Conservation (phyloP, 352 stramenopile species). For the Globisporangium lucens region DNA sequence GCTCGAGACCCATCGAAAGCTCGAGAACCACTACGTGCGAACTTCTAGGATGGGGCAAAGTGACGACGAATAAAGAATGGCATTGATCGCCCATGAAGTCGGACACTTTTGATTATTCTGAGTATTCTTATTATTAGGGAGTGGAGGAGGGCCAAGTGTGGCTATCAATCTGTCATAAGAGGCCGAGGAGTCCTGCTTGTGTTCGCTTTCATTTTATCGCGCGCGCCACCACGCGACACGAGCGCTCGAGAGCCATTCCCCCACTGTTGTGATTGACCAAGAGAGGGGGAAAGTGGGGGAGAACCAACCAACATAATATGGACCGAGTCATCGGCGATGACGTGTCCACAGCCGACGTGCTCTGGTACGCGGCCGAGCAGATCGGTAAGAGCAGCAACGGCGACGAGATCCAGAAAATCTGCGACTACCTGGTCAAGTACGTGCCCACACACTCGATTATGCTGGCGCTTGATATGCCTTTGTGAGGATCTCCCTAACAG, state of each 20-base stretch:
- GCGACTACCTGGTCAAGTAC: conserved; percentile 62
- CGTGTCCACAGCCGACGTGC: conserved; percentile 32
- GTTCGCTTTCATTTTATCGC: background rate
- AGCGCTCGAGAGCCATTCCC: background rate
- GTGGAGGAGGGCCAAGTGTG: background rate
- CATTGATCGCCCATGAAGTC: background rate
- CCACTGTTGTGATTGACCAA: background rate
- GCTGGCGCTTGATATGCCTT: background rate
- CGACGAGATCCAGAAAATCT: conserved; percentile 51
- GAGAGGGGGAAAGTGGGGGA: background rate
- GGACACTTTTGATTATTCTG: background rate
- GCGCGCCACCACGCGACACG: background rate
- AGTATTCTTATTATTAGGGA: background rate
- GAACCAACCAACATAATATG: background rate
- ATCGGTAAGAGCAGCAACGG: conserved; percentile 50
- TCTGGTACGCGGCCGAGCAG: conserved; percentile 51
- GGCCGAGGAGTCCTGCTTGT: background rate
- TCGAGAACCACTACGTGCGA: conserved; percentile 9
- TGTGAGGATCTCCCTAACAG: background rate
- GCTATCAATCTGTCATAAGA: background rate
- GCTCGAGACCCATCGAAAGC: conserved; percentile 30
- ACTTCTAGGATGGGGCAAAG: background rate
- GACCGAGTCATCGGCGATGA: conserved; percentile 23
- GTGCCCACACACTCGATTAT: background rate
- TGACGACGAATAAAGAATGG: background rate